Base-by-base conservation (phyloP, 257 asterid species). In the Nicotiana knightiana region DNA sequence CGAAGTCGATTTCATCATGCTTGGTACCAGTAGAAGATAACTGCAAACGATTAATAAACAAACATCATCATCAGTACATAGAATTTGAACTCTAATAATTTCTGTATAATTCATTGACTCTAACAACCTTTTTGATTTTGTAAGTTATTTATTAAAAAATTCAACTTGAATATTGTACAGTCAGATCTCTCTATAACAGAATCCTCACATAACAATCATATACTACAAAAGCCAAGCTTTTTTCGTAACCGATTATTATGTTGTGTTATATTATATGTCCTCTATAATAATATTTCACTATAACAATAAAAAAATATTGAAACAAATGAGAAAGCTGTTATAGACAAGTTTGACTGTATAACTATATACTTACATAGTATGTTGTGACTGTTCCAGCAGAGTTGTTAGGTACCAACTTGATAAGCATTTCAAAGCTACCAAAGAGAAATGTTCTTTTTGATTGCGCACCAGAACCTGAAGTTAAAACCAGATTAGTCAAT, bases 351-450 rank as follows among this genome's bases (percentile, higher is more conserved):
- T 37, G 46, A 6, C 46, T 37, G 9, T 51, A 5, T 28, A 26
- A 54, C 12, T 35, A 4, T 48, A 82, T 39, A 75, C 94, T 87
- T 84, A 91, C 96, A 32, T 90, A 93, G 81, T 85, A 92, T 21
- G 97, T 90, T 4, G 94, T 92, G 6, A 93, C 98, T 1, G 97
- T 92, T 67, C 98, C 97, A 26, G 98, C 97, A 26, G 98, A 90
- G 85, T 92, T 86, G 48, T 93, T 95, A 5, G 93, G 90, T 17
- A 87, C 90, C 10, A 93, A 85, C 81, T 93, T 93, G 80, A 93
- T 88, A 35, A 53, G 88, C 91, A 93, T 91, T 79, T 92, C 96
- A 51, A 93, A 35, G 87, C 93, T 92, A 85, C 98, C 98, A 73
- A 86, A 93, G 13, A 93, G 82, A 87, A 87, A 90, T 30, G 88